Conservation (phyloP, 352 stramenopile species). For the Phytophthora hibernalis region DNA sequence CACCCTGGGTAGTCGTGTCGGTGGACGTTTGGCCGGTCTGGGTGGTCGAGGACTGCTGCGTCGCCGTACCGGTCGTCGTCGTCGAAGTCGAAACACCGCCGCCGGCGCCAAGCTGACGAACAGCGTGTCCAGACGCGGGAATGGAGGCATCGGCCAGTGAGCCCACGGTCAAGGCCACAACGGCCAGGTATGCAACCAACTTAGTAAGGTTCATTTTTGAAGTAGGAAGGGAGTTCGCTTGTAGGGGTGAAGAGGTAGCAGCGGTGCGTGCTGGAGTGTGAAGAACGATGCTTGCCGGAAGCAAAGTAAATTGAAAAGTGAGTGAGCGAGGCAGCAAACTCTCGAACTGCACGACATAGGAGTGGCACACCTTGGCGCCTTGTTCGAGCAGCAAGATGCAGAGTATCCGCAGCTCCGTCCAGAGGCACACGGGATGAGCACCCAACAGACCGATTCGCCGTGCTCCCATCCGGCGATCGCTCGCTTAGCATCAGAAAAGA, state of each 20-base stretch:
- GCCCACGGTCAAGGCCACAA: slow-evolving; percentile 26
- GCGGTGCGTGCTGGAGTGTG: slow-evolving; percentile 10
- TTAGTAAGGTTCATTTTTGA: slow-evolving; percentile 41
- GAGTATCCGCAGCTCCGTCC: slow-evolving; percentile 17
- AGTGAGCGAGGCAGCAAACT: slow-evolving; percentile 1
- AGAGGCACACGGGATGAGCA: slow-evolving; percentile 30
- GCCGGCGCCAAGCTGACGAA: slow-evolving; percentile 30
- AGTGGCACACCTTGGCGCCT: slow-evolving; percentile 2
- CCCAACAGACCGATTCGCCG: slow-evolving; percentile 28
- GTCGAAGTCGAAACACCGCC: slow-evolving; percentile 34
- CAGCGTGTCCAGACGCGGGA: slow-evolving; percentile 10
- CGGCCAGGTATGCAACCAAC: slow-evolving; percentile 35
- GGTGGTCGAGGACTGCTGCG: slow-evolving; percentile 22
- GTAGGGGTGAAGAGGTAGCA: slow-evolving; percentile 8
- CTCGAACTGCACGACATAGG: slow-evolving; percentile 20
- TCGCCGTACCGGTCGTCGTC: background rate
- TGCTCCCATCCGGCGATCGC: slow-evolving; percentile 23
- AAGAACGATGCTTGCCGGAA: slow-evolving; percentile 32
- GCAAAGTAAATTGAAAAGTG: slow-evolving; percentile 43
- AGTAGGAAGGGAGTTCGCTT: slow-evolving; percentile 9
- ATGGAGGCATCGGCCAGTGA: slow-evolving; percentile 33
- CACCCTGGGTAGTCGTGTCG: slow-evolving; percentile 6
- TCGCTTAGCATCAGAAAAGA: slow-evolving; percentile 23
- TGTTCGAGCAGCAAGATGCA: slow-evolving; percentile 33
- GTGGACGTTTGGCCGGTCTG: slow-evolving; percentile 19